Percentiles rank a stretch among this genome's conserved stretches.
phyloP scores from a whole-genome alignment of 2,329 filamentous ascomycete genomes.

The Fusarium piperis region DNA sequence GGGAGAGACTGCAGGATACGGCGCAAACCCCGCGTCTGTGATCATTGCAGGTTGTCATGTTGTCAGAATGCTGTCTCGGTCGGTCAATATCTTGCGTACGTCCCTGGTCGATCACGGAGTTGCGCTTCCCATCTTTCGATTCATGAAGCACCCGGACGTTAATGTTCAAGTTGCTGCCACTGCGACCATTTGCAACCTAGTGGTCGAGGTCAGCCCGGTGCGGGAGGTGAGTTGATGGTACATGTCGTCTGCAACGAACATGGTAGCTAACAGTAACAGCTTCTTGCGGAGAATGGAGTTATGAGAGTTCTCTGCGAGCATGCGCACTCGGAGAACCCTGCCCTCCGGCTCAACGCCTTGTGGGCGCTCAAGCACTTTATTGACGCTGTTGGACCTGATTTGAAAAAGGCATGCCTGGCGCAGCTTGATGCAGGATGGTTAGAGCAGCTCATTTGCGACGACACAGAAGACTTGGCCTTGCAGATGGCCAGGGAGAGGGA shows the following conservation, averaged over 20 bases:
- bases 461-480: slow-evolving; percentile 64
- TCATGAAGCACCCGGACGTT: slow-evolving; percentile 78
- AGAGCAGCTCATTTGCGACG: slow-evolving; percentile 76
- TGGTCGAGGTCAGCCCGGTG: slow-evolving; percentile 91
- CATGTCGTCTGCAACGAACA: background rate
- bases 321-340: slow-evolving; percentile 82
- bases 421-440: slow-evolving; percentile 84
- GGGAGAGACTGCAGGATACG: slow-evolving; percentile 62
- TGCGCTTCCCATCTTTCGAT: slow-evolving; percentile 77
- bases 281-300: slow-evolving; percentile 77
- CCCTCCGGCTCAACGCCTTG: slow-evolving; percentile 83
- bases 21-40: slow-evolving; percentile 78
- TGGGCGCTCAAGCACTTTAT: slow-evolving; percentile 96
- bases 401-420: slow-evolving; percentile 81
- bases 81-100: slow-evolving; percentile 84
- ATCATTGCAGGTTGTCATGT: slow-evolving; percentile 87
- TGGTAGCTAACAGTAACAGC: slow-evolving; percentile 56
- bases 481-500: slow-evolving; percentile 49
- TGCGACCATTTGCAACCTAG: slow-evolving; percentile 83
- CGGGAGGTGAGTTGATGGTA: slow-evolving; percentile 71
- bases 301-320: slow-evolving; percentile 83
- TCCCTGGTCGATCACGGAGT: slow-evolving; percentile 88
- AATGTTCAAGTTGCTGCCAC: slow-evolving; percentile 89
- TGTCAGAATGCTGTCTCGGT: slow-evolving; percentile 83
- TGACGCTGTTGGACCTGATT: slow-evolving; percentile 72